Base-by-base conservation (phyloP, 192 early-diverging fungal genomes). In the Gigaspora rosea region DNA sequence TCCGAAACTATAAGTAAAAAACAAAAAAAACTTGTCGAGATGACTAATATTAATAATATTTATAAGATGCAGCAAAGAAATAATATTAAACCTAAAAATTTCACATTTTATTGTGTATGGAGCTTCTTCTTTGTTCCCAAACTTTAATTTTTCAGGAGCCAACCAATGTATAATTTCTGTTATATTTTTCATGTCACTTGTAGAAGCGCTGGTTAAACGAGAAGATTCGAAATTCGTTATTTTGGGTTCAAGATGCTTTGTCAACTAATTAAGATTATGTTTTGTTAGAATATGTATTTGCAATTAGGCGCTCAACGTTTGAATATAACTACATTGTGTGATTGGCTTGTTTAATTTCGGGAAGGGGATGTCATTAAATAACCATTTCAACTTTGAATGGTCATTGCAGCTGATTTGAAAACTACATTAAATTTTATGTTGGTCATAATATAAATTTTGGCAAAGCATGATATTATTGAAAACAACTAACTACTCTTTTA, bases 81-180 rank as follows among this genome's bases (percentile, higher is more conserved):
- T 20, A 69, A 10, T 50, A 50, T 4, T 2, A 32, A 13, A 57
- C 70, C 70, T 71, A 49, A 63, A 75, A 33, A 75, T 76, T 52
- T 76, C 75, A 67, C 75, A 76, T 66, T 76, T 15, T 9, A 33
- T 33, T 20, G 62, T 76, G 54, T 76, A 76, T 20, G 8, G 15
- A 8, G 11, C 5, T 20, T 36, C n/a, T 16, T 15, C 9, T 16
- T 10, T 13, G 32, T 16, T 33, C 16, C 12, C 33, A 11, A 18
- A 13, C 27, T 18, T 16, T 33, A 76, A 52, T 15, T 76, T 76
- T 20, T 76, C 75, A n/a, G 75, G 75, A 5, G 75, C 75, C 36
- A 76, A 2, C 75, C 75, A 76, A 67, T 51, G 63, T 22, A 76
- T 13, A 41, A 66, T 33, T 20, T 54, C 63, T 10, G 10, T 20